These are phyloP conservation scores for Clitoria ternatea DNA, from an alignment of 306 rosid species.

Conservation along the genomic window DNA sequence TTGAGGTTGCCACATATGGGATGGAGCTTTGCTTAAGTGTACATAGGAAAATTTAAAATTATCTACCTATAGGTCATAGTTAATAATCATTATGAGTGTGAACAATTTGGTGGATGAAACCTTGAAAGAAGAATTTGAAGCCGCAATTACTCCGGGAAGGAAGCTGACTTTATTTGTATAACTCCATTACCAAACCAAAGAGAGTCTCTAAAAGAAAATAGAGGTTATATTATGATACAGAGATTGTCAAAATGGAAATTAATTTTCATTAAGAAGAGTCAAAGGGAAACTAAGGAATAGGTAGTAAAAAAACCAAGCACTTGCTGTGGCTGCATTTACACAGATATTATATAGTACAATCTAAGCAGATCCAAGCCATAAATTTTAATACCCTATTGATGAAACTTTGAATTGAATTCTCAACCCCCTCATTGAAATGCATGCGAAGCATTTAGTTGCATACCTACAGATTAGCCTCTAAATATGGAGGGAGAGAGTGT, in stretches of 20 bases:
- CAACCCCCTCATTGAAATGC: slow-evolving; percentile 61
- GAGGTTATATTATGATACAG: not conserved
- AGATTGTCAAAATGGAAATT: not conserved
- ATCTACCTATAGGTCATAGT: slow-evolving; percentile 8
- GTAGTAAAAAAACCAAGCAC: not conserved
- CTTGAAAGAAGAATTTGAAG: slow-evolving; percentile 20
- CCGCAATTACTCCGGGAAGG: not conserved
- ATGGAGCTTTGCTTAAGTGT: not conserved
- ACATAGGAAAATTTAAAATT: not conserved
- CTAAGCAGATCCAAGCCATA: slow-evolving; percentile 36
- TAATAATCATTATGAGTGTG: slow-evolving; percentile 15
- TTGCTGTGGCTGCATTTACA: slow-evolving; percentile 9
- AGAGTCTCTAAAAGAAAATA: not conserved
- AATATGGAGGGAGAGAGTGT: slow-evolving; percentile 35
- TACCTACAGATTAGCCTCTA: slow-evolving; percentile 46
- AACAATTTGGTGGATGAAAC: slow-evolving; percentile 27
- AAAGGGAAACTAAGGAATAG: not conserved
- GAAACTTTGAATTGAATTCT: slow-evolving; percentile 55
- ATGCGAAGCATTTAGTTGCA: slow-evolving; percentile 64
- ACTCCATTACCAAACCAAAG: slow-evolving; percentile 1
- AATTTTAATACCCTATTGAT: slow-evolving; percentile 36
- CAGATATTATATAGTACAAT: slow-evolving; percentile 16
- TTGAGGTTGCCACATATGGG: not conserved
- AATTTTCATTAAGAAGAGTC: slow-evolving; percentile 7
- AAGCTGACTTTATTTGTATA: slow-evolving; percentile 3